These are phyloP conservation scores for Tricholoma saponaceum DNA, from an alignment of 768 basidiomycete genomes.

Conservation along the genomic window DNA sequence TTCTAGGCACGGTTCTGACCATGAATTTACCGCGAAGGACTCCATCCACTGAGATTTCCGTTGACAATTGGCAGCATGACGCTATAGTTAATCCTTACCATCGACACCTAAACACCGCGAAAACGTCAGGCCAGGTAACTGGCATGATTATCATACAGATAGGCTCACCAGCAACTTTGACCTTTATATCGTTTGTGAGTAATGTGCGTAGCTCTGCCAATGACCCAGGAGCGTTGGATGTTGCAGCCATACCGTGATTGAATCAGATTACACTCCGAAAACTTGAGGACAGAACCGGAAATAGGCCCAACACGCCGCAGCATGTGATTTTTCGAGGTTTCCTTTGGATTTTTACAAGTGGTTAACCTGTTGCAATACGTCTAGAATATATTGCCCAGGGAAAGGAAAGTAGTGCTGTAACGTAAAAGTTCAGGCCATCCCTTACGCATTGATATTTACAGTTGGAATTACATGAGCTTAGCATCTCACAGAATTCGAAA, in stretches of 20 bases:
- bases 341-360: too few species aligned
- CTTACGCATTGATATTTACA: too few species aligned
- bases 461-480: too few species aligned
- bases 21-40: conserved; percentile 93
- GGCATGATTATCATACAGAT: too few species aligned
- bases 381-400: too few species aligned
- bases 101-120: conserved; percentile 43
- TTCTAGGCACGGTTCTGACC: conserved; percentile 34
- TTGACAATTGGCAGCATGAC: background rate
- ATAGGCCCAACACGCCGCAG: too few species aligned
- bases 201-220: conserved; percentile 52
- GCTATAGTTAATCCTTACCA: conserved; percentile 38
- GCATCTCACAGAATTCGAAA: too few species aligned
- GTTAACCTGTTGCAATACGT: too few species aligned
- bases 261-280: background rate
- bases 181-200: conserved; percentile 67
- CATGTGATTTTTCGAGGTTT: too few species aligned
- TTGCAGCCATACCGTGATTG: background rate
- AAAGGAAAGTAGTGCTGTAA: too few species aligned
- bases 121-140: background rate
- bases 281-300: too few species aligned
- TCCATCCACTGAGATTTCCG: conserved; percentile 67
- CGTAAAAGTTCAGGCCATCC: too few species aligned
- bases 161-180: conserved; percentile 91
- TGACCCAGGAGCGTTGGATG: conserved; percentile 23